Evolutionary conservation across 495 filamentous ascomycete species (phyloP), one percentile per base, ranked within the genome.

Genomic region (Clavariopsis aquatica): DNA sequence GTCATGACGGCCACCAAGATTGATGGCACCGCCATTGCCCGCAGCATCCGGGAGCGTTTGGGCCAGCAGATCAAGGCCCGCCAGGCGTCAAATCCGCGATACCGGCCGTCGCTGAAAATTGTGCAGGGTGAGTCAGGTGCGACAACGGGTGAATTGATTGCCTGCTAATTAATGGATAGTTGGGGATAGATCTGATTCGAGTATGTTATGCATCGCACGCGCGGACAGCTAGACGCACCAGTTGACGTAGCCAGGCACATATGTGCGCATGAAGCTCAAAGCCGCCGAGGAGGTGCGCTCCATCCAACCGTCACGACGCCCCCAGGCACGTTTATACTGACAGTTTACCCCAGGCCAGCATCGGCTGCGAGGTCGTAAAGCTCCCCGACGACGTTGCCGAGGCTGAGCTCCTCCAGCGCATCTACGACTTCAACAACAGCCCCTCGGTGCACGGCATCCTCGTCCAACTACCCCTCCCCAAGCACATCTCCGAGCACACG

Each of bases 251-350:
- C 7, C 49, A 94, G 90, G 88, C 74, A 98, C 94, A 41, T 98
- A 98, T 90, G 93, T 98, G 75, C 91, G 92, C 78, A 98, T 98
- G 94, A 98, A 98, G 79, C 76, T 97, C 71, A 98, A 96, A 82
- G 94, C 94, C 59, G 94, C 94, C 28, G 83, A 93, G 75, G 93
- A 98, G 84, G 91, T 93, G 79, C n/a, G 52, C 19, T 8, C 24
- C 2, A 47, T 13, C 28, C 23, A n/a, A 17, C 24, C 26, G 9
- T 49, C 10, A 19, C 2, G 27, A 43, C 8, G 15, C 38, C 38
- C 12, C 45, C 2, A 15, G 7, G 31, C n/a, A 17, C 10, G 17
- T 53, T 68, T 41, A 62, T 47, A 29, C 17, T 5, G 13, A 15
- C 20, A 36, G 12, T 17, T 36, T n/a, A n/a, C 41, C 62, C 17